phyloP scores from a whole-genome alignment of 495 filamentous ascomycete species.

The Talaromyces adpressus region DNA sequence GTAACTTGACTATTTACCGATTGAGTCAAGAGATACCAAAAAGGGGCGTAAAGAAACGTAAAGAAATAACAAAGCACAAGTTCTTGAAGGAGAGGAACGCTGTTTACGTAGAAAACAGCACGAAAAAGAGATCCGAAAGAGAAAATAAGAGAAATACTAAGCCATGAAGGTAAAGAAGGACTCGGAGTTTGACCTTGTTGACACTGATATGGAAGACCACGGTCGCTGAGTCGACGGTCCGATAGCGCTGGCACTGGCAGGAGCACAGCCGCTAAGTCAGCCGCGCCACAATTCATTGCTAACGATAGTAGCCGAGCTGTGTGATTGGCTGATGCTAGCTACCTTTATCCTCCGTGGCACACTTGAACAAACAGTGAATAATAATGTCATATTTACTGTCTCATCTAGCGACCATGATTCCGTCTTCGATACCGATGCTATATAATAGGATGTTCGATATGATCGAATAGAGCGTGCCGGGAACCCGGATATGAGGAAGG shows the following conservation, averaged over 20 bases:
- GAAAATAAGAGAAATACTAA: not conserved
- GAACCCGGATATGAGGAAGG: conserved; percentile 14
- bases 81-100: not conserved
- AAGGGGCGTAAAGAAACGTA: not conserved
- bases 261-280: not conserved
- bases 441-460: not conserved
- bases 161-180: not conserved
- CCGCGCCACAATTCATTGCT: not conserved
- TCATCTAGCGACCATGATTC: too few species aligned
- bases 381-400: too few species aligned
- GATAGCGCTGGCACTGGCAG: not conserved
- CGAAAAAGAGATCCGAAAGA: not conserved
- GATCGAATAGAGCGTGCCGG: not conserved
- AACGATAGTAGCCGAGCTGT: not conserved
- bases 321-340: not conserved
- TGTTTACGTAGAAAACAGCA: not conserved
- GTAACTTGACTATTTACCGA: not conserved
- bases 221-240: not conserved
- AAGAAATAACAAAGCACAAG: not conserved
- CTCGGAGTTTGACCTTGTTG: not conserved
- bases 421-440: too few species aligned
- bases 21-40: not conserved
- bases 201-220: not conserved
- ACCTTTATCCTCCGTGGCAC: not conserved
- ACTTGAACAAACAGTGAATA: not conserved